Evolutionary conservation across 2,329 filamentous ascomycete genomes (phyloP).

Genomic region (Paracamarosporium sp.): DNA sequence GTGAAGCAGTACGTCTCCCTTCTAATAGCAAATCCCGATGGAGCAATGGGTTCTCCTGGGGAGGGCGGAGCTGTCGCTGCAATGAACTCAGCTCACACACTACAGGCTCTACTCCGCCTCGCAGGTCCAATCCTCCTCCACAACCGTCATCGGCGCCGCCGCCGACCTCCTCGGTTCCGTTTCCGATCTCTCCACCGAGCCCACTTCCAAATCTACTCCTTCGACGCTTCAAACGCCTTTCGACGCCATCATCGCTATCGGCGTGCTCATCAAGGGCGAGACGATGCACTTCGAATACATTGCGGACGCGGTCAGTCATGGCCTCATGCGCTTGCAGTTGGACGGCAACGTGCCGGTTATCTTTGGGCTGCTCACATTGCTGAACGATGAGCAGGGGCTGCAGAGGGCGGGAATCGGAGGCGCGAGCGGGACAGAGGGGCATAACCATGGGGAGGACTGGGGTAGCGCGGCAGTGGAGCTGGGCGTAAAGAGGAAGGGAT

Average conservation of each 20-base stretch:
- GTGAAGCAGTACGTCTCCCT: slow-evolving; percentile 73
- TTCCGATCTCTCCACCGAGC: slow-evolving; percentile 31
- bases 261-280: slow-evolving; percentile 96
- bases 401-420: slow-evolving; percentile 76
- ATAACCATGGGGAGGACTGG: slow-evolving; percentile 98
- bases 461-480: slow-evolving; percentile 93
- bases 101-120: slow-evolving; percentile 81
- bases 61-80: too few relatives aligned
- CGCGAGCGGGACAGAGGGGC: slow-evolving; percentile 57
- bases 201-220: slow-evolving; percentile 25
- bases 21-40: too few relatives aligned
- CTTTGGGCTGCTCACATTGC: slow-evolving; percentile 88
- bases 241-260: slow-evolving; percentile 93
- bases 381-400: slow-evolving; percentile 86
- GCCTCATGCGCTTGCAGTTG: slow-evolving; percentile 91
- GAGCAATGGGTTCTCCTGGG: too few relatives aligned
- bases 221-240: slow-evolving; percentile 67
- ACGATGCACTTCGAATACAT: slow-evolving; percentile 99
- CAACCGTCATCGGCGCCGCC: slow-evolving; percentile 67
- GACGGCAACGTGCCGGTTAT: slow-evolving; percentile 89
- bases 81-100: neutral
- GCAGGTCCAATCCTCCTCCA: slow-evolving; percentile 74
- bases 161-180: slow-evolving; percentile 59
- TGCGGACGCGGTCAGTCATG: slow-evolving; percentile 85
- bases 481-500: slow-evolving; percentile 83